These are phyloP conservation scores for Acacia pycnantha DNA, from an alignment of 331 rosid genomes.

Conservation along the genomic window DNA sequence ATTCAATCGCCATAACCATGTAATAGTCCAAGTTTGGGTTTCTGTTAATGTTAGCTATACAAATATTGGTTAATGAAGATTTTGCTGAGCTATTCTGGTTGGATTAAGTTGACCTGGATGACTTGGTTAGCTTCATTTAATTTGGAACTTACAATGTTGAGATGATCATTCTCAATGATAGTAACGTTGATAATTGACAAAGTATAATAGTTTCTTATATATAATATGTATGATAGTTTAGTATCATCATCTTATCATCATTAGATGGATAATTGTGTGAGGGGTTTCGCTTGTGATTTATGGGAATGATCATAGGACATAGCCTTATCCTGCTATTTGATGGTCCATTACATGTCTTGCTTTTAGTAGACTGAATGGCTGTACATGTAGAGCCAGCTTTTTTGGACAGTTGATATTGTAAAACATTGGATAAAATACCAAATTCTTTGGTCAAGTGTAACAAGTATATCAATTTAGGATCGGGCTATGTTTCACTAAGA, in stretches of 20 bases:
- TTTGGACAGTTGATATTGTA: background rate
- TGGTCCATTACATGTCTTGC: background rate
- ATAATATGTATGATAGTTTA: background rate
- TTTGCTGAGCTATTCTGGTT: conserved; percentile 1
- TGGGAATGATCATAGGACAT: background rate
- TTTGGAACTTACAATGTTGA: background rate
- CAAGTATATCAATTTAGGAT: background rate
- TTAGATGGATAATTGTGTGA: background rate
- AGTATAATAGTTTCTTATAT: background rate
- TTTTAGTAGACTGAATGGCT: background rate
- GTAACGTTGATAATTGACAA: background rate
- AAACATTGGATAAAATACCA: background rate
- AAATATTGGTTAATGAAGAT: background rate
- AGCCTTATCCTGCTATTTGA: background rate
- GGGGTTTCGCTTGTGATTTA: background rate
- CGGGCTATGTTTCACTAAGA: background rate
- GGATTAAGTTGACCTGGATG: background rate
- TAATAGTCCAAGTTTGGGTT: background rate
- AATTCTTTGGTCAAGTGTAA: background rate
- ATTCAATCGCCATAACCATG: background rate
- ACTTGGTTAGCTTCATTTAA: background rate
- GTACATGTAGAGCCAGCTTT: background rate
- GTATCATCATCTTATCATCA: background rate
- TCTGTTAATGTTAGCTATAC: background rate
- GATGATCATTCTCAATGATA: conserved; percentile 12